A percentile compares a stretch with the other conserved stretches of the same genome.
phyloP scores from a whole-genome alignment of 257 asterid species.

The Salvia rosmarinus region DNA sequence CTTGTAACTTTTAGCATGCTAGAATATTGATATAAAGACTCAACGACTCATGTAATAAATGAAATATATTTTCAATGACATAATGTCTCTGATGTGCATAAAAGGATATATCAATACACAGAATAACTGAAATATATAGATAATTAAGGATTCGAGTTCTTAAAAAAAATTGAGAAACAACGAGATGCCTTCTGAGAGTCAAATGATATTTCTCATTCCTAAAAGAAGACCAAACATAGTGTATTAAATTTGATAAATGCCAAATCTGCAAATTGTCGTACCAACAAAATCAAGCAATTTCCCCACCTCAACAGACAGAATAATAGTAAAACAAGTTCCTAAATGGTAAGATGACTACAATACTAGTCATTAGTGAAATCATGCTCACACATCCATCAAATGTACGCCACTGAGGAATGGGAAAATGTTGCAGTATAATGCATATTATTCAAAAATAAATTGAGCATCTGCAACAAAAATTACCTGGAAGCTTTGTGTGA shows the following conservation, averaged over 20 bases:
- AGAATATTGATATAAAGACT: neutral
- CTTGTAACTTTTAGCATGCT: neutral
- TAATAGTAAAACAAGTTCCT: conserved; percentile 5
- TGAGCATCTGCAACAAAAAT: conserved; percentile 25
- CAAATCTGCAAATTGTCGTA: neutral
- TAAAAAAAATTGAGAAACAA: neutral
- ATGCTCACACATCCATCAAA: conserved; percentile 27
- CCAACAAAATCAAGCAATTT: neutral
- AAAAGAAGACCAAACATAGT: neutral
- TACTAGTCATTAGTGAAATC: conserved; percentile 5
- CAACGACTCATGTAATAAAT: neutral
- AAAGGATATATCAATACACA: neutral
- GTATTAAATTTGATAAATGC: neutral
- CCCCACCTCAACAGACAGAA: neutral
- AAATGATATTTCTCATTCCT: neutral
- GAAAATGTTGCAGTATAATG: neutral
- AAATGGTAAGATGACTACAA: neutral
- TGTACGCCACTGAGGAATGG: neutral
- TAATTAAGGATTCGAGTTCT: neutral
- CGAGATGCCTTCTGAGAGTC: neutral
- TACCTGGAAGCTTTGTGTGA: conserved; percentile 53
- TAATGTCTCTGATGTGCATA: neutral
- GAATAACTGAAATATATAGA: neutral
- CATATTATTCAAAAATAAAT: neutral
- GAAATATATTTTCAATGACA: neutral